Evolutionary conservation across 2,329 filamentous ascomycete species (phyloP), one percentile per base, ranked within the genome.

Genomic region (Talaromyces amestolkiae): DNA sequence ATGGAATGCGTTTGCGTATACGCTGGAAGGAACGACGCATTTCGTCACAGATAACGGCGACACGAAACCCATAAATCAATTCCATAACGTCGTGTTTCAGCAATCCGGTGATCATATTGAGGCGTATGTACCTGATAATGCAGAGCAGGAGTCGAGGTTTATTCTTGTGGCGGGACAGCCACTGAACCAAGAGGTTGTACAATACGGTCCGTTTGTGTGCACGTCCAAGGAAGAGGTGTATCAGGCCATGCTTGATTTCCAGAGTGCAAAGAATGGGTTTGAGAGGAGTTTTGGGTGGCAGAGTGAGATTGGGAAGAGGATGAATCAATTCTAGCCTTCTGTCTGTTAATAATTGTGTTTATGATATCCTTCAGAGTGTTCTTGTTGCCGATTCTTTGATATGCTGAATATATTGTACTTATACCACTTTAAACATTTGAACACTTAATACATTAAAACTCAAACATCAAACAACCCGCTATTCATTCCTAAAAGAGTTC

Each of bases 1-100:
- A 33, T 98, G 93, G 92, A 97, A 96, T 76, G 88, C 91, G 1
- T 98, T 98, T 73, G 89, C 89, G 17, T 98, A 97, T 77, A 89
- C 87, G 3, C 83, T 98, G n/a, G 84, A 88, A 66, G 94, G 94
- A 24, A 86, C 84, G 8, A 88, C 87, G 1, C 81, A 76, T 81
- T 71, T 91, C 90, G 76, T 88, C 84, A 69, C 82, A 77, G 82
- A 63, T 43, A 82, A 64, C 51, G 72, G 75, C 68, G 70, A 72
- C 19, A 72, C 70, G 49, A 65, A 70, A 63, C 3, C 67, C 3
- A 70, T 76, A 35, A 70, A 75, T 64, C 85, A 91, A 74, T 97
- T 88, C 76, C 89, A 97, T 79, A 97, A 95, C 75, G 91, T 95
- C 27, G 91, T 97, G 6, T 97, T 98, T 74, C 89, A 92, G 72